These are phyloP conservation scores for Lichtheimia hyalospora DNA, from an alignment of 371 early-diverging fungal genomes.

Conservation along the genomic window DNA sequence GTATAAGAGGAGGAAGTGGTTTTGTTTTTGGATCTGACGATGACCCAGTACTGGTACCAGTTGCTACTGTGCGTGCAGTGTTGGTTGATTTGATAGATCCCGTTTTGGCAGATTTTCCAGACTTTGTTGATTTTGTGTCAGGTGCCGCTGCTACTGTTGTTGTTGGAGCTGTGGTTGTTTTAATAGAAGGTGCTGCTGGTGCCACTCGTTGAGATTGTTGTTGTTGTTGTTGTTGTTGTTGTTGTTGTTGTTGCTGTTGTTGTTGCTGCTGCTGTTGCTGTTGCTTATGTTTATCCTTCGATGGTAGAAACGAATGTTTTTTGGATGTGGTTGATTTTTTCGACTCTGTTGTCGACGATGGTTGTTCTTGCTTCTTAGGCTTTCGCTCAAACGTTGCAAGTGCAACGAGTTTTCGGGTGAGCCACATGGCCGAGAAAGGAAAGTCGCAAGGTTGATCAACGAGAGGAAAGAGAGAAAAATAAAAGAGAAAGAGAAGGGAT, in stretches of 20 bases:
- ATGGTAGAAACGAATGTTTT: background rate
- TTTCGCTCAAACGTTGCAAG: slow-evolving; percentile 21
- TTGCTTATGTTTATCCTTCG: background rate
- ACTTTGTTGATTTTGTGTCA: slow-evolving; percentile 7
- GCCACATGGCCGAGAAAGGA: slow-evolving; percentile 29
- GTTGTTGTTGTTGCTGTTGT: too few species aligned
- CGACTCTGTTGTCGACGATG: background rate
- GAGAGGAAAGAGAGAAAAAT: slow-evolving; percentile 1
- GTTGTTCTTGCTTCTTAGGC: slow-evolving; percentile 8
- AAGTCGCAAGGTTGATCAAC: slow-evolving; percentile 11
- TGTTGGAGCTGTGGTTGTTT: slow-evolving; percentile 1
- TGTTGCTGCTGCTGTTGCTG: background rate
- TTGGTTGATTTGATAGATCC: background rate
- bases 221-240: background rate
- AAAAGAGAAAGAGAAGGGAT: slow-evolving; percentile 11
- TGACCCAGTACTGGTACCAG: background rate
- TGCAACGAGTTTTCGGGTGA: slow-evolving; percentile 33
- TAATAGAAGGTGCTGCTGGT: too few species aligned
- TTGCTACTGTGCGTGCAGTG: background rate
- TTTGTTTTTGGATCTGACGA: slow-evolving; percentile 11
- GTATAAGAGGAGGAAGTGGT: slow-evolving; percentile 5
- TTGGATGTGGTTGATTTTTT: background rate
- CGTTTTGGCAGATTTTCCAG: background rate
- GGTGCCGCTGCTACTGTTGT: background rate
- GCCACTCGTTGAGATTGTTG: background rate